These are phyloP conservation scores for Podospora bellae-mahoneyi DNA, from an alignment of 495 filamentous ascomycete species.

Conservation along the genomic window DNA sequence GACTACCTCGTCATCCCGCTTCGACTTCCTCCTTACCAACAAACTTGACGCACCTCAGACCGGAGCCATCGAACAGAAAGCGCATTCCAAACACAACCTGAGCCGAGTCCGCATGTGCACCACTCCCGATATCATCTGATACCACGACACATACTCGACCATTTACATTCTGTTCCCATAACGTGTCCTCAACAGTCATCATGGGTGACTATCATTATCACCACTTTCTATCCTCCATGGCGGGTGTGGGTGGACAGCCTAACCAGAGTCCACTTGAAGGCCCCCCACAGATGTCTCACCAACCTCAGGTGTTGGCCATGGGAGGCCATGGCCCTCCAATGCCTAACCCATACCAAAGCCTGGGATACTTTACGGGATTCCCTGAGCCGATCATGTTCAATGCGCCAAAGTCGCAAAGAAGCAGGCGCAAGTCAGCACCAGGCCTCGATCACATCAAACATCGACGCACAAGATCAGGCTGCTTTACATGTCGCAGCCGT, in stretches of 20 bases:
- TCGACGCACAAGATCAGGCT: conserved; percentile 87
- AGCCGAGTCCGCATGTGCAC: neutral
- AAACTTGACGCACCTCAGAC: neutral
- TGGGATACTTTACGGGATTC: conserved; percentile 47
- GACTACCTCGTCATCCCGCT: no score
- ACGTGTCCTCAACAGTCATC: neutral
- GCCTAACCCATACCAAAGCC: conserved; percentile 40
- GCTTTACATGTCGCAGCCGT: conserved; percentile 86
- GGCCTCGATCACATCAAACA: conserved; percentile 84
- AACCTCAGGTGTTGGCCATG: conserved; percentile 30
- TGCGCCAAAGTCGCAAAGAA: conserved; percentile 51
- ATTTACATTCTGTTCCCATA: neutral
- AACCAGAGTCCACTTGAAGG: conserved; percentile 35
- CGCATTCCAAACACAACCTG: neutral
- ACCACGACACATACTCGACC: neutral
- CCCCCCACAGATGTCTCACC: conserved; percentile 34
- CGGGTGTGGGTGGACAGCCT: conserved; percentile 40
- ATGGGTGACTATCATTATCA: conserved; percentile 50
- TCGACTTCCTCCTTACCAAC: no score
- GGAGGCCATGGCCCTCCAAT: conserved; percentile 33
- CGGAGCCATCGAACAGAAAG: neutral
- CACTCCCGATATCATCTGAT: neutral
- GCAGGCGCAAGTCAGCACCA: conserved; percentile 54
- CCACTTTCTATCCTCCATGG: conserved; percentile 46
- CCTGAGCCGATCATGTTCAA: conserved; percentile 48